These are phyloP conservation scores for Penicillium samsonianum DNA, from an alignment of 495 filamentous ascomycete species.

Conservation along the genomic window DNA sequence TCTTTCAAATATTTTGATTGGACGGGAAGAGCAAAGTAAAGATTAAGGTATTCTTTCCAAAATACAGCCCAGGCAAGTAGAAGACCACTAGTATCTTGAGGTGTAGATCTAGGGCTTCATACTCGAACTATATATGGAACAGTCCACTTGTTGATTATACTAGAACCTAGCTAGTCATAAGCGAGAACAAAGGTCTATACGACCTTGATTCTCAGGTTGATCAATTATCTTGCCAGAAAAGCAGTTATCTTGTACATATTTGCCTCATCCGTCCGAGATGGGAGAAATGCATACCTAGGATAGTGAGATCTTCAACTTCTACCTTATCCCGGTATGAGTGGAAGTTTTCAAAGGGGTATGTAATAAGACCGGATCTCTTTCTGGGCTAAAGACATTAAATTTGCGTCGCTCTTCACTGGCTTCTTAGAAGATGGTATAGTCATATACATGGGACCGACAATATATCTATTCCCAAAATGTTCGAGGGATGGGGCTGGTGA, in stretches of 20 bases:
- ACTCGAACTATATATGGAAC: too few species aligned
- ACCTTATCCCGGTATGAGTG: not conserved
- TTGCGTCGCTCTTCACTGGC: not conserved
- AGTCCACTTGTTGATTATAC: not conserved
- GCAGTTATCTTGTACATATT: not conserved
- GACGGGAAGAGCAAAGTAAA: not conserved
- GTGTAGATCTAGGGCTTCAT: not conserved
- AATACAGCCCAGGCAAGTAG: not conserved
- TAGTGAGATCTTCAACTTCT: not conserved
- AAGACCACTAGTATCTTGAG: not conserved
- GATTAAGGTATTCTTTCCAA: not conserved
- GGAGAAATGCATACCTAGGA: not conserved
- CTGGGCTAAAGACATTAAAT: not conserved
- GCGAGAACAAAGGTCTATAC: not conserved
- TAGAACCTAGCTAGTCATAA: not conserved
- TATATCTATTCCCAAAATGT: not conserved
- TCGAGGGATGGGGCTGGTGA: not conserved
- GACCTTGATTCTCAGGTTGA: not conserved
- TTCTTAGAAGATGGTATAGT: not conserved
- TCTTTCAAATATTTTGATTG: not conserved
- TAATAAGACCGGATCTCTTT: not conserved
- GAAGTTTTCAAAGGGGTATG: not conserved
- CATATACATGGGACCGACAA: not conserved
- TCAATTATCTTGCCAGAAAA: not conserved
- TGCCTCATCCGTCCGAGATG: not conserved